phyloP scores from a whole-genome alignment of 768 basidiomycete genomes.

The Lactifluus piperatus region DNA sequence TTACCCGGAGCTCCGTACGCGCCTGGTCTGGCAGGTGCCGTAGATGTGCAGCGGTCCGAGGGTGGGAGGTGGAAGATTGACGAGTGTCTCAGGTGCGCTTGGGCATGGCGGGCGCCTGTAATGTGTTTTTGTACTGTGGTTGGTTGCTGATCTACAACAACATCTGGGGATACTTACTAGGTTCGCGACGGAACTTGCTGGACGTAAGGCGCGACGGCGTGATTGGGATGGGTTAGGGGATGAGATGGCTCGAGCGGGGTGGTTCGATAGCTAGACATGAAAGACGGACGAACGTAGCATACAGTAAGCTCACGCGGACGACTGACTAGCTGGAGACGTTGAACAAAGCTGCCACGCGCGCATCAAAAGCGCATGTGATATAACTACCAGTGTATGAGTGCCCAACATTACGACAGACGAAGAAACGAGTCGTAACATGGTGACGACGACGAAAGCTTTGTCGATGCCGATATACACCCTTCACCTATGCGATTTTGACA shows the following conservation, averaged over 20 bases:
- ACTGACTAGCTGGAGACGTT: no score
- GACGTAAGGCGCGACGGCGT: slow-evolving; percentile 56
- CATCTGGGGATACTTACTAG: slow-evolving; percentile 28
- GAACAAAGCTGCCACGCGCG: no score
- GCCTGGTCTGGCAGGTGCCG: slow-evolving; percentile 34
- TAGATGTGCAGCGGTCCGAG: slow-evolving; percentile 19
- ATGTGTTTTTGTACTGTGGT: not conserved
- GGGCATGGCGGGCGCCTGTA: no score
- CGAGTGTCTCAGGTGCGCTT: slow-evolving; percentile 68
- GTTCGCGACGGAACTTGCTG: slow-evolving; percentile 78
- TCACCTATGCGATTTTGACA: no score
- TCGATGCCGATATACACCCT: no score
- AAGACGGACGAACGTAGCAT: no score
- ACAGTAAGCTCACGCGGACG: no score
- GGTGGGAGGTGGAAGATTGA: slow-evolving; percentile 66
- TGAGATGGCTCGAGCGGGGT: slow-evolving; percentile 68
- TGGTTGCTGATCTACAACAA: not conserved
- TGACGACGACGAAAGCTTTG: no score
- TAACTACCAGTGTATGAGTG: no score
- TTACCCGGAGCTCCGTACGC: slow-evolving; percentile 74
- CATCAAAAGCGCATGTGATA: no score
- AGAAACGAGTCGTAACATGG: no score
- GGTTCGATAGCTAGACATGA: slow-evolving; percentile 49
- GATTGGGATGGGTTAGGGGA: slow-evolving; percentile 62
- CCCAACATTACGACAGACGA: no score